Evolutionary conservation across 2,329 filamentous ascomycete genomes (phyloP).

Genomic region (Sporothrix euskadiensis): DNA sequence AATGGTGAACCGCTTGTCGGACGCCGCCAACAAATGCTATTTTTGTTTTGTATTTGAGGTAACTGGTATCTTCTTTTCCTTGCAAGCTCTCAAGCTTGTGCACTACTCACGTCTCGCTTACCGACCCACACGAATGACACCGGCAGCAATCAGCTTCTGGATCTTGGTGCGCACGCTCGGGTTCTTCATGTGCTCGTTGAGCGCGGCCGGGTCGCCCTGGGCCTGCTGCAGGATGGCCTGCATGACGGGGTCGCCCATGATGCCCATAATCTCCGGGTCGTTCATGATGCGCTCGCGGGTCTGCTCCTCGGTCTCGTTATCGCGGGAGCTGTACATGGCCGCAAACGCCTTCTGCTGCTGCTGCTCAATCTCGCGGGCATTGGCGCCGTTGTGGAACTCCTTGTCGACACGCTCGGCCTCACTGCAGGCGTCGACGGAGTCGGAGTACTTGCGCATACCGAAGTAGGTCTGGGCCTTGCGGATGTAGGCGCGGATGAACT

Average conservation of each 20-base stretch:
- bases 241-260: slow-evolving; percentile 97
- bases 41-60: slow-evolving; percentile 1
- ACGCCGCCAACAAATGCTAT: slow-evolving; percentile 18
- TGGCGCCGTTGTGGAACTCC: slow-evolving; percentile 67
- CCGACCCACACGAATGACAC: slow-evolving; percentile 72
- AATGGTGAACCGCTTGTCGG: slow-evolving; percentile 8
- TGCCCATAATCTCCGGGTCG: slow-evolving; percentile 90
- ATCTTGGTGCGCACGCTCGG: slow-evolving; percentile 81
- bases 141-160: slow-evolving; percentile 89
- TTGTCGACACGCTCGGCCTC: slow-evolving; percentile 77
- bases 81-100: background rate
- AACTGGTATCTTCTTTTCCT: background rate
- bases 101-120: background rate
- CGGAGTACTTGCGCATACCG: slow-evolving; percentile 97
- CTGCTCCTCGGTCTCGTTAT: slow-evolving; percentile 95
- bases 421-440: slow-evolving; percentile 84
- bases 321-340: slow-evolving; percentile 85
- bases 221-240: slow-evolving; percentile 96
- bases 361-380: slow-evolving; percentile 86
- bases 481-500: slow-evolving; percentile 94
- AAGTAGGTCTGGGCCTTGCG: slow-evolving; percentile 94
- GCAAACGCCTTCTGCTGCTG: slow-evolving; percentile 90
- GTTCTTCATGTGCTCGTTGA: slow-evolving; percentile 98
- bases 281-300: slow-evolving; percentile 86
- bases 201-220: slow-evolving; percentile 84